A percentile compares a stretch with the other conserved stretches of the same genome.
phyloP scores from a whole-genome alignment of 345 rosid species.

The Rhodamnia argentea region DNA sequence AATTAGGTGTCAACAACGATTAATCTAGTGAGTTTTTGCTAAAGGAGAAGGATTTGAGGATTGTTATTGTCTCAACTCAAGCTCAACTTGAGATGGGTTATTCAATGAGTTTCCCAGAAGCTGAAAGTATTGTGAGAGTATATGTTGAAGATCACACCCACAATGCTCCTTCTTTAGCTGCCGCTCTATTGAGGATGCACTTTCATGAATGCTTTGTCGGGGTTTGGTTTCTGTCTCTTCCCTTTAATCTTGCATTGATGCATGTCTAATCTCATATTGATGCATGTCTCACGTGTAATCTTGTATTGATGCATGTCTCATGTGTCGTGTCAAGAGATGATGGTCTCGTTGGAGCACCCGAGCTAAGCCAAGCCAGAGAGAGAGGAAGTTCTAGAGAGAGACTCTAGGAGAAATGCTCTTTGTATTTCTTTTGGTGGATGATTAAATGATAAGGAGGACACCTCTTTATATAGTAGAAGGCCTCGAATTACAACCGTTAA shows the following conservation, averaged over 20 bases:
- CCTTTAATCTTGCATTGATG: background rate
- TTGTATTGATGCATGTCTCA: background rate
- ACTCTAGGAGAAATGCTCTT: too few relatives aligned
- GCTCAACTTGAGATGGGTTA: constrained; percentile 57
- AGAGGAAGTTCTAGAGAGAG: too few relatives aligned
- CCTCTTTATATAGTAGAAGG: too few relatives aligned
- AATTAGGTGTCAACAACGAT: too few relatives aligned
- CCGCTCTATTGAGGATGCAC: constrained; percentile 68
- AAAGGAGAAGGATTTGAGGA: background rate
- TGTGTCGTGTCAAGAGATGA: too few relatives aligned
- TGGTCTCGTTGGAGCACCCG: too few relatives aligned
- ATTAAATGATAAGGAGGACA: too few relatives aligned
- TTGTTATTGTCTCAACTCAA: constrained; percentile 8
- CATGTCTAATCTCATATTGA: background rate
- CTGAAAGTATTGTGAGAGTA: constrained; percentile 50
- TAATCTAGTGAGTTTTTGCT: too few relatives aligned
- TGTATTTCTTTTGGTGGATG: too few relatives aligned
- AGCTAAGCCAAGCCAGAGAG: too few relatives aligned
- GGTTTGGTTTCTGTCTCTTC: constrained; percentile 11
- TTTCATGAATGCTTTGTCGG: constrained; percentile 88
- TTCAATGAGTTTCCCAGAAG: constrained; percentile 57
- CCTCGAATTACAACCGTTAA: too few relatives aligned
- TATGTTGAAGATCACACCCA: constrained; percentile 30
- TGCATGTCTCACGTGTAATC: background rate
- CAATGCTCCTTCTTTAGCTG: constrained; percentile 31